Conservation (phyloP, 768 basidiomycete species). For the Suillus subalutaceus region DNA sequence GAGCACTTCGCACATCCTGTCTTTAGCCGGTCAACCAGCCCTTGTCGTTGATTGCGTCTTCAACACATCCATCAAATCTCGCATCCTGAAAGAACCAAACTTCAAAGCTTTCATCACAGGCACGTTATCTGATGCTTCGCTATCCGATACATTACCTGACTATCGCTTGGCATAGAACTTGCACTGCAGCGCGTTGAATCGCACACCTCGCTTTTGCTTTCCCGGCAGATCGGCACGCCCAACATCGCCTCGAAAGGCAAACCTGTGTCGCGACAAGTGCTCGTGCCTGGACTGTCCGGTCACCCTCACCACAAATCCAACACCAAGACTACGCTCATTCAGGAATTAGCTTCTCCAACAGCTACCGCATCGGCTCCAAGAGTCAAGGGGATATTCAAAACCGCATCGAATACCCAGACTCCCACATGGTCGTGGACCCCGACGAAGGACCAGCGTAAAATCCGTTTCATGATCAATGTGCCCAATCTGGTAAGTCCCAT, state of each 20-base stretch:
- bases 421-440: slow-evolving; percentile 57
- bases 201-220: slow-evolving; percentile 60
- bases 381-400: slow-evolving; percentile 50
- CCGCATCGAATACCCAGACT: slow-evolving; percentile 17
- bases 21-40: slow-evolving; percentile 65
- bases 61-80: slow-evolving; percentile 59
- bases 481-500: slow-evolving; percentile 56
- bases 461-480: slow-evolving; percentile 55
- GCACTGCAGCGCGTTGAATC: slow-evolving; percentile 69
- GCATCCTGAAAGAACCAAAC: slow-evolving; percentile 57
- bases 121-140: slow-evolving; percentile 32
- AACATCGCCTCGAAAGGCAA: slow-evolving; percentile 82
- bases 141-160: slow-evolving; percentile 18
- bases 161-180: slow-evolving; percentile 49
- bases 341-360: slow-evolving; percentile 48
- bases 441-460: slow-evolving; percentile 39
- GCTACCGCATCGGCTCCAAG: slow-evolving; percentile 25
- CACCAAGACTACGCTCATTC: slow-evolving; percentile 19
- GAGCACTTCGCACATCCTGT: slow-evolving; percentile 5
- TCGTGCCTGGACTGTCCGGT: slow-evolving; percentile 47
- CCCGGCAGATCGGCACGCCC: slow-evolving; percentile 69
- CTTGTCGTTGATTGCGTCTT: slow-evolving; percentile 77
- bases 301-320: slow-evolving; percentile 21
- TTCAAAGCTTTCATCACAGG: slow-evolving; percentile 76
- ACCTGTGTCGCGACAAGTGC: slow-evolving; percentile 56